These are phyloP conservation scores for Bondarzewia mesenterica DNA, from an alignment of 1,284 basidiomycete species.

Conservation along the genomic window DNA sequence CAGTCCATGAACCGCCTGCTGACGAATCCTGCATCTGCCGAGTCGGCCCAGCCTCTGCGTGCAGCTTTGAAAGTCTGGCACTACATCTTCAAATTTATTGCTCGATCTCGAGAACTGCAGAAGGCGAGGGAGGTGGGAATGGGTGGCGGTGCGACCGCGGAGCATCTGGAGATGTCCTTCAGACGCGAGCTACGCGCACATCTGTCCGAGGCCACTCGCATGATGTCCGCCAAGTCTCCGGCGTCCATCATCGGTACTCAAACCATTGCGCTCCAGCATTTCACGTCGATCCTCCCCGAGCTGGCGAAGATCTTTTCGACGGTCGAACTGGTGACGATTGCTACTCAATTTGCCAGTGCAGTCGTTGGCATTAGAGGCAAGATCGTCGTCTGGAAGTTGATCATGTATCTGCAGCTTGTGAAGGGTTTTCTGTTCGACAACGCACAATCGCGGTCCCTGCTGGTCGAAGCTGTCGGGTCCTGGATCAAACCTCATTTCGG, in stretches of 20 bases:
- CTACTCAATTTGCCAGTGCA: constrained; percentile 83
- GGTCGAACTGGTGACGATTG: constrained; percentile 78
- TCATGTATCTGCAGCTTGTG: constrained; percentile 89
- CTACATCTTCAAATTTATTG: constrained; percentile 92
- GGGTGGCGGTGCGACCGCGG: constrained; percentile 72
- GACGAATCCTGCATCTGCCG: constrained; percentile 62
- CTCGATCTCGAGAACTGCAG: constrained; percentile 82
- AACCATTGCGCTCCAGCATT: constrained; percentile 89
- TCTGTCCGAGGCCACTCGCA: constrained; percentile 73
- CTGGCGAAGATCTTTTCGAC: constrained; percentile 74
- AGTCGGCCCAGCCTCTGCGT: constrained; percentile 73
- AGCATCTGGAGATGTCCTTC: constrained; percentile 82
- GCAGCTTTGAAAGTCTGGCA: constrained; percentile 95
- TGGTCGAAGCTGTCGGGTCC: constrained; percentile 83
- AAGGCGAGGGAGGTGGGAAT: constrained; percentile 73
- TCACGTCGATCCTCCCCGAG: constrained; percentile 87
- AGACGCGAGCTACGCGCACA: constrained; percentile 75
- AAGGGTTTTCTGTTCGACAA: constrained; percentile 86
- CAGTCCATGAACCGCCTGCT: constrained; percentile 84
- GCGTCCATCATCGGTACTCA: constrained; percentile 92
- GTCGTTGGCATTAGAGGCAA: constrained; percentile 77
- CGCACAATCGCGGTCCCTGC: constrained; percentile 65
- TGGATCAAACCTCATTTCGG: constrained; percentile 97
- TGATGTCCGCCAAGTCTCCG: constrained; percentile 81
- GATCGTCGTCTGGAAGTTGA: constrained; percentile 87